These are phyloP conservation scores for Debaryomyces udenii DNA, from an alignment of 1,139 yeast species.

Conservation along the genomic window DNA sequence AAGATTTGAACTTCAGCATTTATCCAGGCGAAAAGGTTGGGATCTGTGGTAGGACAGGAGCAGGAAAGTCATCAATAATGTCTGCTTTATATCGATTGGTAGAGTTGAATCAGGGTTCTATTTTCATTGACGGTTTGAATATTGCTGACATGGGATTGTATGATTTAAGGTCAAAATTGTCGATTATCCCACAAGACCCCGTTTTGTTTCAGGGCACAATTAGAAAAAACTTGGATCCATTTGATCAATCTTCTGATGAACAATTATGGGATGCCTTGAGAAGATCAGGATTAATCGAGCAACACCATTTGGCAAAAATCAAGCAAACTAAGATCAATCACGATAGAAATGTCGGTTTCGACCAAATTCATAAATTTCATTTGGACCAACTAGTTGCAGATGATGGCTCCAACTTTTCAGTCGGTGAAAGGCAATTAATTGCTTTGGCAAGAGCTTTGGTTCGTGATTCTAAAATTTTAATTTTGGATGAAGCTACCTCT, in stretches of 20 bases:
- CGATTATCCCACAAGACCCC: conserved; percentile 52
- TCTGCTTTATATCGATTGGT: conserved; percentile 89
- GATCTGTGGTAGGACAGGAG: conserved; percentile 97
- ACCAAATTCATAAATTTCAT: conserved; percentile 48
- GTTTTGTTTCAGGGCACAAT: conserved; percentile 45
- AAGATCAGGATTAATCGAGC: conserved; percentile 46
- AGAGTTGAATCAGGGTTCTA: conserved; percentile 81
- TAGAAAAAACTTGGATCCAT: conserved; percentile 47
- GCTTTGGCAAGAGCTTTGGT: conserved; percentile 59
- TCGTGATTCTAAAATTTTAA: conserved; percentile 50
- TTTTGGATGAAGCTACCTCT: conserved; percentile 60
- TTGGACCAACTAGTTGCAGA: conserved; percentile 55
- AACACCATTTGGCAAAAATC: conserved; percentile 25
- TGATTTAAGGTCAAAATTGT: conserved; percentile 36
- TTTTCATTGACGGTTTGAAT: conserved; percentile 83
- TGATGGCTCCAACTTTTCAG: conserved; percentile 56
- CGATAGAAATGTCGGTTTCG: conserved; percentile 22
- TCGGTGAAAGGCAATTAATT: conserved; percentile 57
- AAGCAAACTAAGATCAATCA: conserved; percentile 19
- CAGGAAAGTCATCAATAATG: conserved; percentile 95
- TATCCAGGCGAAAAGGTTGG: conserved; percentile 84
- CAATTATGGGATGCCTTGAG: conserved; percentile 47
- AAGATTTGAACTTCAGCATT: conserved; percentile 76
- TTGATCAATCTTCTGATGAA: conserved; percentile 39
- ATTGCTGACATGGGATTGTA: conserved; percentile 52